Evolutionary conservation across 768 basidiomycete genomes (phyloP).

Genomic region (Leccinum uliginosum): DNA sequence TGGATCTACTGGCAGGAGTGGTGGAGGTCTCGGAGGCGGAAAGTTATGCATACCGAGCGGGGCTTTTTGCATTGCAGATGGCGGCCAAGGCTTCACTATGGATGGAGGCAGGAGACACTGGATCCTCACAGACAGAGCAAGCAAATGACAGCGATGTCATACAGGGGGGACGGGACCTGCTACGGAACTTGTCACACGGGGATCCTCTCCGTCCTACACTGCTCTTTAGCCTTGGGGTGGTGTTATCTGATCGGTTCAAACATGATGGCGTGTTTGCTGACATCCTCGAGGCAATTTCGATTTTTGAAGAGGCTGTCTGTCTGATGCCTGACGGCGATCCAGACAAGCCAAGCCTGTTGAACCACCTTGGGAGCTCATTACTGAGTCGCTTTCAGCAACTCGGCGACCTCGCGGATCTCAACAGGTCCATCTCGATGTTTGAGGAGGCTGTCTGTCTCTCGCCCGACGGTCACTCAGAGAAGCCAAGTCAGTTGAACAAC

Average conservation of each 20-base stretch:
- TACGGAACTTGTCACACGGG: not conserved
- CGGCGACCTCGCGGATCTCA: not conserved
- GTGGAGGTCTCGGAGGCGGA: not conserved
- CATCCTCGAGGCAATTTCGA: too few species aligned
- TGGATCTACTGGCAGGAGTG: not conserved
- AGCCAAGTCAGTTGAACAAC: not conserved
- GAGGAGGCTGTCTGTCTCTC: not conserved
- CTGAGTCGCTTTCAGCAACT: not conserved
- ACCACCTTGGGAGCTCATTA: not conserved
- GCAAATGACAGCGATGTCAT: not conserved
- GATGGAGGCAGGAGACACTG: not conserved
- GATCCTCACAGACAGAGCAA: not conserved
- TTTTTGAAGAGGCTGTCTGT: too few species aligned
- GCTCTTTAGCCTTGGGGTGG: not conserved
- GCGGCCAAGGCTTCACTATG: not conserved
- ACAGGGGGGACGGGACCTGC: not conserved
- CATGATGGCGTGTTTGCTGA: too few species aligned
- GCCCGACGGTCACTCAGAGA: not conserved
- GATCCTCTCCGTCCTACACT: not conserved
- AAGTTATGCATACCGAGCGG: not conserved
- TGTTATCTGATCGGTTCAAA: too few species aligned
- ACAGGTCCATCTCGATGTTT: not conserved
- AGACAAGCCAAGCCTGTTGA: not conserved
- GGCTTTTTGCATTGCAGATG: not conserved
- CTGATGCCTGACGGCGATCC: not conserved